These are phyloP conservation scores for Fennellomyces sp. DNA, from an alignment of 371 early-diverging fungal genomes.

Conservation along the genomic window DNA sequence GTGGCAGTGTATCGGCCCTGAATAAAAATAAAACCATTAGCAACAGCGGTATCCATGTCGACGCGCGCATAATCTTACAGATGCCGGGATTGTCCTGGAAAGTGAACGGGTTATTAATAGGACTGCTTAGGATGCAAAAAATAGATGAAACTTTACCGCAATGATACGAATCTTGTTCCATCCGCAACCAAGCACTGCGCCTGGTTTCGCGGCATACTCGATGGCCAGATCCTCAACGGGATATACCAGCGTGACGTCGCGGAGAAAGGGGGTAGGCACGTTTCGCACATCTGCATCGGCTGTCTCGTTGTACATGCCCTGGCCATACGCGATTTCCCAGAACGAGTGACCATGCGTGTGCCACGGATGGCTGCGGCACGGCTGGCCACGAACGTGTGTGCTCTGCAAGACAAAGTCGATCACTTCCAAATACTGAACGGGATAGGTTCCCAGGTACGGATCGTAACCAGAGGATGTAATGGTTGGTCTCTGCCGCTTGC, in stretches of 20 bases:
- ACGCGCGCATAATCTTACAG: background rate
- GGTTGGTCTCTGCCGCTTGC: conserved; percentile 7
- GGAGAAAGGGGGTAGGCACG: conserved; percentile 18
- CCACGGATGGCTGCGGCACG: conserved; percentile 49
- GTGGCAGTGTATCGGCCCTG: conserved; percentile 46
- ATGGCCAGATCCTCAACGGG: conserved; percentile 22
- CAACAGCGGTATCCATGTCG: background rate
- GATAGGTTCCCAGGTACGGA: conserved; percentile 37
- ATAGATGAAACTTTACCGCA: conserved; percentile 32
- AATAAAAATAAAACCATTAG: background rate
- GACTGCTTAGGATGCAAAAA: background rate
- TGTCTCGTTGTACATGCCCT: conserved; percentile 36
- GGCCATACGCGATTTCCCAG: conserved; percentile 40
- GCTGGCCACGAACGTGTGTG: conserved; percentile 21
- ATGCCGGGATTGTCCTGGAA: conserved; percentile 39
- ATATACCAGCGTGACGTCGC: conserved; percentile 41
- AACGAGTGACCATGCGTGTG: conserved; percentile 53
- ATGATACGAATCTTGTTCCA: conserved; percentile 42
- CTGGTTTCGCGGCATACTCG: background rate
- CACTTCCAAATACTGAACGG: conserved; percentile 28
- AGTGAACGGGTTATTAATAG: background rate
- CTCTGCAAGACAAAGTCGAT: conserved; percentile 43
- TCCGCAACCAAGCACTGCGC: conserved; percentile 28
- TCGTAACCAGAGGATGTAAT: conserved; percentile 21
- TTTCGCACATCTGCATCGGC: conserved; percentile 30